Percentiles rank a stretch among this genome's conserved stretches.
phyloP scores from a whole-genome alignment of 2,329 filamentous ascomycete species.

The Hypomyces rosellus region DNA sequence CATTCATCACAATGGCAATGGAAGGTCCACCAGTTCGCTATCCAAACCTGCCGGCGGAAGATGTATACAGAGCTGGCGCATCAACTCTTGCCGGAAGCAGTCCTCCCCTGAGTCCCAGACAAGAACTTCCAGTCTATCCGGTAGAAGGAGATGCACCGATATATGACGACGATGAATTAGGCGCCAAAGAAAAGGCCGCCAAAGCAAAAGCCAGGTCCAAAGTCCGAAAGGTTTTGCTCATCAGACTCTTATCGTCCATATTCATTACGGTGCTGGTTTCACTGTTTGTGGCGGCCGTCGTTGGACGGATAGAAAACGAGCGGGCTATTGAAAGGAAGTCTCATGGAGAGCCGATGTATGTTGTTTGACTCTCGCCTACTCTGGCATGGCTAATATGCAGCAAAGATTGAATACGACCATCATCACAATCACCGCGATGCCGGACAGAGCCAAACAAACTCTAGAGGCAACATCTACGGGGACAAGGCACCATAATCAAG shows the following conservation, averaged over 20 bases:
- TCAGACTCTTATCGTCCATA: conserved; percentile 18
- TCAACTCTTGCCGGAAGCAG: conserved; percentile 11
- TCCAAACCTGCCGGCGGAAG: conserved; percentile 8
- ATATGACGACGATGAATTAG: conserved; percentile 11
- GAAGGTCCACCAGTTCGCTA: conserved; percentile 9
- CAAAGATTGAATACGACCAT: neutral
- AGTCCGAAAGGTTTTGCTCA: conserved; percentile 13
- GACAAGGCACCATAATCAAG: neutral
- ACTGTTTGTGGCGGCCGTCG: conserved; percentile 19
- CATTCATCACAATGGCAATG: conserved; percentile 10
- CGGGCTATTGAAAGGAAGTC: neutral
- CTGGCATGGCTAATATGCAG: neutral
- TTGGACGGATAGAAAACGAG: conserved; percentile 14
- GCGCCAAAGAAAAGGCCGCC: neutral
- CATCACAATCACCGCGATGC: neutral
- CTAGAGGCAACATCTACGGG: too few relatives aligned
- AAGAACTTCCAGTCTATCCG: conserved; percentile 16
- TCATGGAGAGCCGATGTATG: neutral
- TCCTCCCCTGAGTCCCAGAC: conserved; percentile 9
- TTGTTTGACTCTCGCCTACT: neutral
- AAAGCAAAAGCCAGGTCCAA: conserved; percentile 11
- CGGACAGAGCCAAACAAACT: too few relatives aligned
- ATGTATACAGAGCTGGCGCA: conserved; percentile 7
- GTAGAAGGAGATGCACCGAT: conserved; percentile 15
- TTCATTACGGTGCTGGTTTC: conserved; percentile 20